A percentile compares a stretch with the other conserved stretches of the same genome.
Conservation (phyloP, 1,139 yeast species). For the Suhomyces bokatorum region DNA sequence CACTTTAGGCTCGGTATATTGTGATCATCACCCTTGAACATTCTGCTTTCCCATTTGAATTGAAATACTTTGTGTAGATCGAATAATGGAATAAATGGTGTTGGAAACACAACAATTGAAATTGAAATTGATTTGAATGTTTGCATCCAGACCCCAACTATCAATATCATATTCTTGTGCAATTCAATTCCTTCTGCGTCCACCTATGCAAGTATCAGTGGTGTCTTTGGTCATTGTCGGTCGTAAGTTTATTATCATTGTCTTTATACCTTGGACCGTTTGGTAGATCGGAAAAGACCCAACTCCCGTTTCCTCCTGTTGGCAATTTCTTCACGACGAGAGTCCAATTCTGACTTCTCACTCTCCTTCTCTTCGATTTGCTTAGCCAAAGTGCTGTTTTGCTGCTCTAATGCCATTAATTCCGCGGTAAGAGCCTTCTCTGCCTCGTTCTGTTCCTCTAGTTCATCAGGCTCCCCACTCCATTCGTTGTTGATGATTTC, state of each 20-base stretch:
- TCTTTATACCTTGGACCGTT: constrained; percentile 4
- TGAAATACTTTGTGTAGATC: too few relatives aligned
- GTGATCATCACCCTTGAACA: too few relatives aligned
- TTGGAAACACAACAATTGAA: too few relatives aligned
- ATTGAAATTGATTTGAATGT: too few relatives aligned
- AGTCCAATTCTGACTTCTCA: constrained; percentile 20
- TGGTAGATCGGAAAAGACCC: constrained; percentile 19
- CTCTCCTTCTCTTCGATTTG: constrained; percentile 26
- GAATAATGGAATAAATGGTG: too few relatives aligned
- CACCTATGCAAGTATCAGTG: background rate
- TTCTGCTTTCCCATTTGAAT: too few relatives aligned
- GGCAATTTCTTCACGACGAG: constrained; percentile 17
- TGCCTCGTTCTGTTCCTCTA: constrained; percentile 24
- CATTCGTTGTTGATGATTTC: constrained; percentile 38
- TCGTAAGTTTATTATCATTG: background rate
- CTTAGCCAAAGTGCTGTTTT: constrained; percentile 28
- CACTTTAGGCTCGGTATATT: too few relatives aligned
- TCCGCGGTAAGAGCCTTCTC: constrained; percentile 30
- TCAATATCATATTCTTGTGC: too few relatives aligned
- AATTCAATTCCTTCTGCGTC: too few relatives aligned
- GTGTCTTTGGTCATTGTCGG: background rate
- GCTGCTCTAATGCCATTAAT: constrained; percentile 28
- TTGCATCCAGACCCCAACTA: too few relatives aligned
- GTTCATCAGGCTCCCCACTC: constrained; percentile 29
- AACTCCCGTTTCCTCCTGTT: constrained; percentile 27